Evolutionary conservation across 768 basidiomycete species (phyloP).

Genomic region (Rhizopogon sp.): DNA sequence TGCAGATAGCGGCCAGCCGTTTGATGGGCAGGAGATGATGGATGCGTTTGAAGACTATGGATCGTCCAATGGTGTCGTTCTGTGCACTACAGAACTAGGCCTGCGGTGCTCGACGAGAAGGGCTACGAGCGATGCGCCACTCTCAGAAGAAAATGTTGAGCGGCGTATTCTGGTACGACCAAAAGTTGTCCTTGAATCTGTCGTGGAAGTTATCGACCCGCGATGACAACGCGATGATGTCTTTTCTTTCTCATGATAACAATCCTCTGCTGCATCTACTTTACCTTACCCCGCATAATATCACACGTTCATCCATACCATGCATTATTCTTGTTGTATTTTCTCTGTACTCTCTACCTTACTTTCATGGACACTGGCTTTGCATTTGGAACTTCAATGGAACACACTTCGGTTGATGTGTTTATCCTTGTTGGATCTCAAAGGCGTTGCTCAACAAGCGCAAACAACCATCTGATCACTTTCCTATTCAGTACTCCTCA

Average conservation of each 20-base stretch:
- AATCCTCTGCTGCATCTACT: neutral
- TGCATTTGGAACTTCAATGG: neutral
- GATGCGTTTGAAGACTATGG: constrained; percentile 63
- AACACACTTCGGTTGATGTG: neutral
- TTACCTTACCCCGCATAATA: neutral
- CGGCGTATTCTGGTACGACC: constrained; percentile 59
- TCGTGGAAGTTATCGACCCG: constrained; percentile 44
- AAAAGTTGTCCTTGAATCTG: constrained; percentile 77
- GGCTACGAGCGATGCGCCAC: constrained; percentile 14
- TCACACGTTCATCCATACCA: neutral
- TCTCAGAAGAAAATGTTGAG: constrained; percentile 44
- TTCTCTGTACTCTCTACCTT: constrained; percentile 11
- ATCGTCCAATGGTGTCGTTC: constrained; percentile 43
- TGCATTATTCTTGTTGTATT: constrained; percentile 1
- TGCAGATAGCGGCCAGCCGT: constrained; percentile 48
- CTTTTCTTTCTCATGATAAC: neutral
- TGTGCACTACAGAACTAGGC: constrained; percentile 72
- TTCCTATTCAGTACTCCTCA: neutral
- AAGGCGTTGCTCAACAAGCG: neutral
- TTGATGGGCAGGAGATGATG: constrained; percentile 47
- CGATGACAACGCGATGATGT: constrained; percentile 19
- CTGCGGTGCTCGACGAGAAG: constrained; percentile 58
- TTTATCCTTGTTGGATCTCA: constrained; percentile 4
- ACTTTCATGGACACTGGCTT: constrained; percentile 8
- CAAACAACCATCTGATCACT: neutral